phyloP scores from a whole-genome alignment of 805 yeast genomes.

The Saccharomycopsis javanensis region DNA sequence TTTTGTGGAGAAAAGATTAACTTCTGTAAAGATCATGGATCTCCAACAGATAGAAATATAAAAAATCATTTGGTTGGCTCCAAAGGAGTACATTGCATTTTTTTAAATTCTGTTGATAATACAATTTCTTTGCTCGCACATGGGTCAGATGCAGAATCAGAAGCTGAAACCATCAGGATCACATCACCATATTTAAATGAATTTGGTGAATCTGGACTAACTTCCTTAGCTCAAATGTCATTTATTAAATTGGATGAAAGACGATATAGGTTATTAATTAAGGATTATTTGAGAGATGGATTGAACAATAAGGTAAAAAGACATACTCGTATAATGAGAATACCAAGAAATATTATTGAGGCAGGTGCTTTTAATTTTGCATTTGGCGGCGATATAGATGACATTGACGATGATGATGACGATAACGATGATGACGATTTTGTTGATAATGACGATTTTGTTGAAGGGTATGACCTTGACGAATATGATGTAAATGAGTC shows the following conservation, averaged over 20 bases:
- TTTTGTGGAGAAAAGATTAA: constrained; percentile 35
- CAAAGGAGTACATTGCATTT: constrained; percentile 7
- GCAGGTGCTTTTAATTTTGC: not conserved
- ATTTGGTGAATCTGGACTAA: constrained; percentile 65
- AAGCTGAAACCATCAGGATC: constrained; percentile 24
- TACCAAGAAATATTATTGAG: not conserved
- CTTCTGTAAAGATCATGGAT: not conserved
- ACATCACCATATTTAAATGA: constrained; percentile 64
- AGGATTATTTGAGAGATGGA: constrained; percentile 53
- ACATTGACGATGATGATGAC: constrained; percentile 1
- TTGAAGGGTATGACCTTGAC: constrained; percentile 2
- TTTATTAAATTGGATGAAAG: constrained; percentile 30
- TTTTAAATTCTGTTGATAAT: constrained; percentile 20
- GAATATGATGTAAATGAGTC: not conserved
- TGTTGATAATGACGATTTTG: constrained; percentile 2
- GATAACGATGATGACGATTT: constrained; percentile 1
- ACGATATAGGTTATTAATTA: constrained; percentile 48
- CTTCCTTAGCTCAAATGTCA: constrained; percentile 24
- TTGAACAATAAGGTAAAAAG: constrained; percentile 40
- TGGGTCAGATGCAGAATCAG: constrained; percentile 21
- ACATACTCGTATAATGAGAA: constrained; percentile 24
- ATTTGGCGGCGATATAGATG: constrained; percentile 2
- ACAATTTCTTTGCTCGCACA: constrained; percentile 24
- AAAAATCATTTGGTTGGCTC: not conserved
- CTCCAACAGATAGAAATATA: not conserved